Evolutionary conservation across 441 rosid genomes (phyloP).

Genomic region (Bocquillonia castaneifolia): DNA sequence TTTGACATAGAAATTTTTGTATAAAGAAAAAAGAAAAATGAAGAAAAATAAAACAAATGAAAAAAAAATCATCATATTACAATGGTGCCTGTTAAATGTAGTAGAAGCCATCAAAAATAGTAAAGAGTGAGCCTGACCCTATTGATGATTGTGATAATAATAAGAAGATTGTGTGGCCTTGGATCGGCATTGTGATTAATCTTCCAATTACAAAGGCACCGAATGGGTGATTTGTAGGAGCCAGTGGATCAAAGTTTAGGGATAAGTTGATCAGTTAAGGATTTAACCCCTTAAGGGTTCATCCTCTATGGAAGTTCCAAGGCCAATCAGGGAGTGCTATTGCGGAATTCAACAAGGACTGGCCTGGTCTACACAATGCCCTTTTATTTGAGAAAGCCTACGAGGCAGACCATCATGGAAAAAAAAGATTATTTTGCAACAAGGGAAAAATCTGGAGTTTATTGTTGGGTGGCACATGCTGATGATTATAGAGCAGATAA

Average conservation of each 20-base stretch:
- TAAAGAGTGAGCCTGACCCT: conserved; percentile 25
- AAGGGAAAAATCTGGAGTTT: conserved; percentile 44
- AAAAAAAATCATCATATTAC: no score
- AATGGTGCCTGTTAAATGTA: no score
- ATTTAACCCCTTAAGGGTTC: conserved; percentile 73
- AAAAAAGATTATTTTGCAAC: conserved; percentile 55
- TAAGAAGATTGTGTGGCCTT: conserved; percentile 92
- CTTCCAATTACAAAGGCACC: conserved; percentile 51
- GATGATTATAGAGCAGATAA: conserved; percentile 61
- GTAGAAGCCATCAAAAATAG: no score
- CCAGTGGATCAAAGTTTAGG: conserved; percentile 79
- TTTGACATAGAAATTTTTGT: no score
- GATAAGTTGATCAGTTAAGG: conserved; percentile 67
- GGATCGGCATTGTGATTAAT: conserved; percentile 82
- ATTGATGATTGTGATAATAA: conserved; percentile 37
- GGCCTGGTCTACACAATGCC: conserved; percentile 90
- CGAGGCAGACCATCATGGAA: conserved; percentile 70
- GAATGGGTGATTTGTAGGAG: conserved; percentile 68
- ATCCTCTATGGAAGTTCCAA: conserved; percentile 66
- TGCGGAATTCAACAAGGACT: conserved; percentile 77
- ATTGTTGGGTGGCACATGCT: conserved; percentile 92
- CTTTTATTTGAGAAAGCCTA: conserved; percentile 77
- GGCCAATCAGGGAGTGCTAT: conserved; percentile 83
- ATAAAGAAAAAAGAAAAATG: no score
- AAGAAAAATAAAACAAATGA: no score